phyloP scores from a whole-genome alignment of 805 yeast genomes.

The Clavispora carvajalis region DNA sequence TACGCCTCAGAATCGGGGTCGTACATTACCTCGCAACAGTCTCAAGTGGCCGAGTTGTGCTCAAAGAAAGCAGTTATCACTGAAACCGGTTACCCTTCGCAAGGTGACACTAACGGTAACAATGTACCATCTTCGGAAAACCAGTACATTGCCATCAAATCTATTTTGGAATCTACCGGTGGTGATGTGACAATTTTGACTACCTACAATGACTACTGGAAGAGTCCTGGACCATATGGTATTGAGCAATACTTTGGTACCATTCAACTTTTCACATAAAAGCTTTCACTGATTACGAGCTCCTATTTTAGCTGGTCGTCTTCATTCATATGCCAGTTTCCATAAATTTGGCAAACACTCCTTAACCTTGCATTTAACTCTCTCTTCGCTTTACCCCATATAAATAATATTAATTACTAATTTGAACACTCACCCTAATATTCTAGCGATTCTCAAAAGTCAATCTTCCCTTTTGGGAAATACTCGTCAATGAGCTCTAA shows the following conservation, averaged over 20 bases:
- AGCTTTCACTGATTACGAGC: not conserved
- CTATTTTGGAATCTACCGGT: constrained; percentile 54
- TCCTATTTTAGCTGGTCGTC: not conserved
- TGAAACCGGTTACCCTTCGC: constrained; percentile 87
- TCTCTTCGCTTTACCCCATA: not conserved
- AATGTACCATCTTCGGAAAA: constrained; percentile 68
- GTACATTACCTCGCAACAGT: constrained; percentile 61
- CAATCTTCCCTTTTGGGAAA: constrained; percentile 53
- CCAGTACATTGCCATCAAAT: constrained; percentile 63
- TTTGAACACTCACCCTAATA: not conserved
- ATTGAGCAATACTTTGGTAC: constrained; percentile 87
- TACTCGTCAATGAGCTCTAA: constrained; percentile 60
- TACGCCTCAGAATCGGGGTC: constrained; percentile 66
- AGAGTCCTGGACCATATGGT: constrained; percentile 73
- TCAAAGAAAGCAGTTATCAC: constrained; percentile 55
- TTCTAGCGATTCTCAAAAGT: constrained; percentile 35
- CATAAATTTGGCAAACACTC: not conserved
- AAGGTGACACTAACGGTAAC: constrained; percentile 65
- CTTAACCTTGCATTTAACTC: not conserved
- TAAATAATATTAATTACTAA: not conserved
- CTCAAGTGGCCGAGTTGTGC: constrained; percentile 52
- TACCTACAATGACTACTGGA: constrained; percentile 85
- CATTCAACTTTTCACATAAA: constrained; percentile 29
- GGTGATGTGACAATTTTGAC: constrained; percentile 67
- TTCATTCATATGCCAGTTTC: not conserved